Evolutionary conservation across 805 yeast species (phyloP), one percentile per base, ranked within the genome.

Genomic region (Zygoascus flipseniorum): DNA sequence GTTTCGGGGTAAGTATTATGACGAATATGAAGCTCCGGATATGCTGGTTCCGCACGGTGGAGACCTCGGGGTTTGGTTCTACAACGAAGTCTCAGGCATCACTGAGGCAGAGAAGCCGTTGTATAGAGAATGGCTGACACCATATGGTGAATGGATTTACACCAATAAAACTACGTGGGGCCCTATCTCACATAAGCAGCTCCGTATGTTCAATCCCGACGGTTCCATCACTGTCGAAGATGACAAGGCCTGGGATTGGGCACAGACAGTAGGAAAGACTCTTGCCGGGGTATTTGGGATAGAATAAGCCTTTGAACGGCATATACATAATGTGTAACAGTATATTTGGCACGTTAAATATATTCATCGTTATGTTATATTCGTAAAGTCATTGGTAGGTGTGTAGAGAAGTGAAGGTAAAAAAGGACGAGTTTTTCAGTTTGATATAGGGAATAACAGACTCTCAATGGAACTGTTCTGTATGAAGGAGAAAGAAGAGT

Each of bases 1-100:
- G 8, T 52, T 20, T 43, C 35, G 57, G 5, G 47, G 44, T 2
- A 26, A 52, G 26, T 44, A 18, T n/a, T 32, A 42, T 20, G 54
- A 48, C n/a, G 31, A 45, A 14, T 48, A 46, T 14, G 47, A 19
- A 11, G 28, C 35, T 9, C 48, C 50, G 6, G 50, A 48, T 4
- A 20, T 14, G 10, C n/a, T 14, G 26, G 57, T 54, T 11, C 57
- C 57, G 2, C 57, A 54, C 47, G 54, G 41, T 11, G 55, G 52
- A 2, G 57, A 54, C 28, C 16, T 48, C 31, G 50, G 50, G 35
- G 31, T 54, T 16, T 54, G 57, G 57, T 54, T 41, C 20, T 43
- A 43, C 46, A 54, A 32, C 47, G 28, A 26, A 8, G 48, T 47
- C n/a, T n/a, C 2, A 43, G 50, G 45, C n/a, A 46, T 49, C 13